Conservation (phyloP, 2,329 filamentous ascomycete genomes). For the Elsinoe australis region DNA sequence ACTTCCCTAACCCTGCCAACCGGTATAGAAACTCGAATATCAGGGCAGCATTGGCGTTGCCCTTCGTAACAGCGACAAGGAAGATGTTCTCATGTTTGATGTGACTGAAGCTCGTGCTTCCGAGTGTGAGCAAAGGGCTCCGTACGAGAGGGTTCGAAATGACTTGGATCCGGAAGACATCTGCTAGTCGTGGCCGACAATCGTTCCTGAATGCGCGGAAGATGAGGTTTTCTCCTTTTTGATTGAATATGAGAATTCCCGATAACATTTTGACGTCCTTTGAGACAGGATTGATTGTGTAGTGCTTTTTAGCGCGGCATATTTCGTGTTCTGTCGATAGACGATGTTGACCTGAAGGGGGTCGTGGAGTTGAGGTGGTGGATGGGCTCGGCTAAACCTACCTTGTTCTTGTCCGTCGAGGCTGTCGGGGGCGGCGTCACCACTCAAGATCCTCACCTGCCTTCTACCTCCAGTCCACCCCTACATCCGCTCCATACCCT, state of each 20-base stretch:
- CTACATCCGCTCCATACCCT: neutral
- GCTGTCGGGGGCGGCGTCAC: neutral
- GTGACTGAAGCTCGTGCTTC: constrained; percentile 98
- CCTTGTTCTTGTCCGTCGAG: no score
- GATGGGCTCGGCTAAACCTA: neutral
- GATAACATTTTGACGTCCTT: constrained; percentile 66
- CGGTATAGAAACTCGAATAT: constrained; percentile 98
- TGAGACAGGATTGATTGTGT: neutral
- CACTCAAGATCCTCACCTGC: neutral
- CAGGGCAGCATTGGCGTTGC: constrained; percentile 95
- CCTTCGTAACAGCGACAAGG: constrained; percentile 93
- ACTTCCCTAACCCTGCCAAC: constrained; percentile 78
- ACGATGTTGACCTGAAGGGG: no score
- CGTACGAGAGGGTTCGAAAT: constrained; percentile 97
- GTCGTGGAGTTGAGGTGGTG: no score
- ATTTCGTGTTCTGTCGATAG: neutral
- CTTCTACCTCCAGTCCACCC: neutral
- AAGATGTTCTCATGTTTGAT: constrained; percentile 99
- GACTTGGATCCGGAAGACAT: constrained; percentile 99
- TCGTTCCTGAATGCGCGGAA: constrained; percentile 98
- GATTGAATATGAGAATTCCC: constrained; percentile 95
- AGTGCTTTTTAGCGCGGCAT: neutral
- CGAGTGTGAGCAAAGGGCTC: constrained; percentile 92
- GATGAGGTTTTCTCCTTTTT: constrained; percentile 99
- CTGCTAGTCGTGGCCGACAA: constrained; percentile 91